Base-by-base conservation (phyloP, 306 rosid genomes). In the Lagenaria siceraria region DNA sequence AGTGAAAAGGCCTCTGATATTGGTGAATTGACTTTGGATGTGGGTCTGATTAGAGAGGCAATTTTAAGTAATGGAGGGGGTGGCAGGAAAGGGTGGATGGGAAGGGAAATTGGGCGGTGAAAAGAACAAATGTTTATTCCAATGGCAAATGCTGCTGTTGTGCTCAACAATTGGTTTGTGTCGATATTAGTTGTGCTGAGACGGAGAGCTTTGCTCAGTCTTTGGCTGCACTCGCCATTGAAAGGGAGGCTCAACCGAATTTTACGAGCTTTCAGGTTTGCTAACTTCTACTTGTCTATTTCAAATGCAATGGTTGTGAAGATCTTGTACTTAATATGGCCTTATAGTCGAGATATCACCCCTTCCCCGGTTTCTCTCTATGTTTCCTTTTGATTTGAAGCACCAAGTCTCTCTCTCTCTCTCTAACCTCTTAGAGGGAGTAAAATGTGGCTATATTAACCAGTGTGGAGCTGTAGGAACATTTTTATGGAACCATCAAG, bases 11-110 rank as follows among this genome's bases (percentile, higher is more conserved):
- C 89, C 12, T n/a, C 80, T 40, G 86, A 76, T 83, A 82, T 84
- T 62, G 91, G 90, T 40, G 87, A 81, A 70, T 55, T 7, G 78
- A 77, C 63, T 82, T 82, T 76, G 77, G 96, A 90, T 1, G 43
- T 7, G 11, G 84, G 24, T 66, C 42, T 59, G 33, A 83, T 90
- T 10, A 83, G 76, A 56, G 92, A 87, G 19, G 86, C 52, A 31
- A 79, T 92, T 80, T 83, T 65, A 81, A 72, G 89, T 46, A 89
- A 87, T 46, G 97, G 96, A 19, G 98, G 77, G 98, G 98, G 60
- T 92, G 98, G 98, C 98, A 91, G 97, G 96, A 62, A 84, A 51
- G 97, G 98, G 21, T 94, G 97, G 98, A 80, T 75, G 97, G 98
- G 69, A 85, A 82, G 70, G 98, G 98, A 53, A 83, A 82, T 60